Evolutionary conservation across 495 filamentous ascomycete species (phyloP).

Genomic region (Usnea hakonensis): DNA sequence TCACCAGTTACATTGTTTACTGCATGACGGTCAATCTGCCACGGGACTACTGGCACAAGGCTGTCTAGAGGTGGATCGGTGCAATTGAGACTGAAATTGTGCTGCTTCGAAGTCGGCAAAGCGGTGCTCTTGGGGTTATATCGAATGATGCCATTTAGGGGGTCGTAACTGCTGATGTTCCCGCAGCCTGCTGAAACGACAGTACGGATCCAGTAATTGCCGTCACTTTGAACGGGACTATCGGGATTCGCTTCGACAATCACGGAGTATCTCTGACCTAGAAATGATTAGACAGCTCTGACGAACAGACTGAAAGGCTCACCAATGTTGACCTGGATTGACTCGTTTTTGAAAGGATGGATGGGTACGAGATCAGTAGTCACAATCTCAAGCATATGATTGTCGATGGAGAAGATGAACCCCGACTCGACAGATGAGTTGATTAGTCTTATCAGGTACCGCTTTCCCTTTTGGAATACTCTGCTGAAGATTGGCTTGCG

Average conservation of each 20-base stretch:
- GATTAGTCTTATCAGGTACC: constrained; percentile 36
- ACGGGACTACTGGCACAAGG: constrained; percentile 27
- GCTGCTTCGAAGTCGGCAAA: constrained; percentile 21
- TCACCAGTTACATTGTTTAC: constrained; percentile 2
- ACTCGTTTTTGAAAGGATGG: constrained; percentile 36
- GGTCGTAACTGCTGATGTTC: constrained; percentile 5
- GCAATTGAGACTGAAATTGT: constrained; percentile 17
- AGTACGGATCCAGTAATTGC: constrained; percentile 60
- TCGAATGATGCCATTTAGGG: constrained; percentile 27
- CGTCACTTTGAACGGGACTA: constrained; percentile 19
- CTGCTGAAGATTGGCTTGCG: constrained; percentile 15
- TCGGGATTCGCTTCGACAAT: constrained; percentile 53
- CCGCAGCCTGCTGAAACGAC: constrained; percentile 14
- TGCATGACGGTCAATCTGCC: constrained; percentile 15
- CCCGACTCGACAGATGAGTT: constrained; percentile 42
- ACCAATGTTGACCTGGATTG: constrained; percentile 48
- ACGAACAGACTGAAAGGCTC: constrained; percentile 24
- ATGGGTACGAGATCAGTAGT: constrained; percentile 43
- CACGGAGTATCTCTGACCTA: constrained; percentile 59
- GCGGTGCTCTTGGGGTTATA: constrained; percentile 23
- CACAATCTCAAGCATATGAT: constrained; percentile 42
- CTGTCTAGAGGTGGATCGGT: constrained; percentile 25
- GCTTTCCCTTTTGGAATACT: constrained; percentile 39
- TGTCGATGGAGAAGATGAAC: constrained; percentile 43
- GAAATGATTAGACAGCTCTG: constrained; percentile 3